Percentiles rank a stretch among this genome's conserved stretches.
phyloP scores from a whole-genome alignment of 23 red algal species.

The Chondrus crispus region DNA sequence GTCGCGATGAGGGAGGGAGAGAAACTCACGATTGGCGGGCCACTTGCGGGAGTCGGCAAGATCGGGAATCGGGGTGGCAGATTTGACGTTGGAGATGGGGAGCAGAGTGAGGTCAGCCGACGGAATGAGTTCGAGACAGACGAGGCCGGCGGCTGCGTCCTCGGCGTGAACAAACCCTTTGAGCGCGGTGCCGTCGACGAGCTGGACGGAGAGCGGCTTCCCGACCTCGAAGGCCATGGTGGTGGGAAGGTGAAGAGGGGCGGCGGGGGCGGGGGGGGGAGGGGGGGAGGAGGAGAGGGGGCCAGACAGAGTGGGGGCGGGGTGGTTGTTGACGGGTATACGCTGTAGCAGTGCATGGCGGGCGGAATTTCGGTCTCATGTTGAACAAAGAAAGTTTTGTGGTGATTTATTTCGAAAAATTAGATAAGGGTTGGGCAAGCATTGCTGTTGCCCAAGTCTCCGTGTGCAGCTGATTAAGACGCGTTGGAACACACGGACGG shows the following conservation, averaged over 20 bases:
- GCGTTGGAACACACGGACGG: too few relatives aligned
- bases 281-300: not conserved
- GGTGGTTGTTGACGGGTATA: too few relatives aligned
- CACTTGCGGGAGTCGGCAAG: constrained; percentile 5
- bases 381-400: too few relatives aligned
- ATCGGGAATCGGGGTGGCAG: not conserved
- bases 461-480: too few relatives aligned
- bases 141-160: constrained; percentile 21
- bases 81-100: constrained; percentile 35
- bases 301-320: not conserved
- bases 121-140: constrained; percentile 60
- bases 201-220: constrained; percentile 37
- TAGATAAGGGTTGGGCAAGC: too few relatives aligned
- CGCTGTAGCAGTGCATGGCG: too few relatives aligned
- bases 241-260: not conserved
- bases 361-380: too few relatives aligned
- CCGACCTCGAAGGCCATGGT: constrained; percentile 11
- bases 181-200: constrained; percentile 26
- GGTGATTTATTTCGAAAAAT: too few relatives aligned
- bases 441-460: too few relatives aligned
- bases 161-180: constrained; percentile 50
- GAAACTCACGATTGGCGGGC: constrained; percentile 43
- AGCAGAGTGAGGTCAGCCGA: constrained; percentile 50
- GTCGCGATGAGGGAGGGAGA: not conserved
- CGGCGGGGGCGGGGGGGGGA: not conserved